Evolutionary conservation across 495 filamentous ascomycete genomes (phyloP).

Genomic region (Aspergillus sparsus): DNA sequence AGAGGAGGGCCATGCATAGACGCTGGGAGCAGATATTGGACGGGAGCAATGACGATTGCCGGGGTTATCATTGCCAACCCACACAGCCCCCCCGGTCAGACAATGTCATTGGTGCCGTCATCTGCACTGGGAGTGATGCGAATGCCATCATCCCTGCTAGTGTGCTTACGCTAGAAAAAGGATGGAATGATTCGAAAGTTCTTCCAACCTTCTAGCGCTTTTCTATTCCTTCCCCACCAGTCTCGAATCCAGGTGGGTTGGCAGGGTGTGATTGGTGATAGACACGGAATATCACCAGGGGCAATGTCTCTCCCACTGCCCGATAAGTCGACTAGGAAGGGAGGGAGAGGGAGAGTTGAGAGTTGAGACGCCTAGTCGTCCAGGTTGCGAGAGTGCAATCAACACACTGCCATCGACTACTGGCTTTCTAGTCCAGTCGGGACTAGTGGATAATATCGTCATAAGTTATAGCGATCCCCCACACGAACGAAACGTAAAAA

Average conservation of each 20-base stretch:
- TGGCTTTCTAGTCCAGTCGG: no score
- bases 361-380: no score
- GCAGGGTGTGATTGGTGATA: slow-evolving; percentile 16
- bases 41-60: slow-evolving; percentile 1
- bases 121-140: slow-evolving; percentile 5
- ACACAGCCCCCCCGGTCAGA: slow-evolving; percentile 23
- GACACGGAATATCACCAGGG: slow-evolving; percentile 10
- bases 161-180: slow-evolving; percentile 28
- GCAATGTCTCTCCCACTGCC: slow-evolving; percentile 13
- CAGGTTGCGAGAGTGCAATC: no score
- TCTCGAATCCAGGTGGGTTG: slow-evolving; percentile 4
- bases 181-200: slow-evolving; percentile 26
- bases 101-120: slow-evolving; percentile 17
- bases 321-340: slow-evolving; percentile 6
- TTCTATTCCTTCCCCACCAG: slow-evolving; percentile 4
- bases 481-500: no score
- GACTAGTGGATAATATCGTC: no score
- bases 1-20: slow-evolving; percentile 19
- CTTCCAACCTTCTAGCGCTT: slow-evolving; percentile 25
- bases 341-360: no score
- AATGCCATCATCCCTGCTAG: slow-evolving; percentile 23
- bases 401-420: no score
- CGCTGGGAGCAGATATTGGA: slow-evolving; percentile 20
- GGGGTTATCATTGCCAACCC: slow-evolving; percentile 9
- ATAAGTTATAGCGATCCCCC: no score